These are phyloP conservation scores for Tolypocladium sp. DNA, from an alignment of 2,329 filamentous ascomycete genomes.

Conservation along the genomic window DNA sequence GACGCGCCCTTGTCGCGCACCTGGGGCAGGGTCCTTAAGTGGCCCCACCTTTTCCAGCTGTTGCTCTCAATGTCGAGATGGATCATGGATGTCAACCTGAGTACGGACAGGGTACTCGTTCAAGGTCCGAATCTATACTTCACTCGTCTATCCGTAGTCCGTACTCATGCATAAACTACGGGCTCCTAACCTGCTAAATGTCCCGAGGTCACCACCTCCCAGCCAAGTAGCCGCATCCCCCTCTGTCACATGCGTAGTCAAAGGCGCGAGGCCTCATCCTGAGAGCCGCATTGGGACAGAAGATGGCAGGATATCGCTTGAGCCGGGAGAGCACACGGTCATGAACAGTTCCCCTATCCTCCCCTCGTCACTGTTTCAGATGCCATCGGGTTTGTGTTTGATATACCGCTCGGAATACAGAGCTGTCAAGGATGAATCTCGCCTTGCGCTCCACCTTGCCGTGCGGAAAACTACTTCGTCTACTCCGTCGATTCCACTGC, in stretches of 20 bases:
- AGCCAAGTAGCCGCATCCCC: slow-evolving; percentile 18
- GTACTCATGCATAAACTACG: not conserved
- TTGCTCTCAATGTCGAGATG: not conserved
- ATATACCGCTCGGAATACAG: slow-evolving; percentile 70
- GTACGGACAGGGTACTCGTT: not conserved
- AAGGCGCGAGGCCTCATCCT: not conserved
- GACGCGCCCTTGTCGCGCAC: slow-evolving; percentile 18
- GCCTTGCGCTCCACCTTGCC: slow-evolving; percentile 70
- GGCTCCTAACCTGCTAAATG: slow-evolving; percentile 15
- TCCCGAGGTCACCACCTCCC: slow-evolving; percentile 33
- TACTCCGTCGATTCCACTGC: not conserved
- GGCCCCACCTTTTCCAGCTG: not conserved
- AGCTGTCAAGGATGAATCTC: slow-evolving; percentile 64
- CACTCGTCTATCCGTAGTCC: not conserved
- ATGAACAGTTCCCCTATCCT: slow-evolving; percentile 25
- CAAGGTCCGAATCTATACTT: not conserved
- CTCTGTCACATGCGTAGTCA: slow-evolving; percentile 8
- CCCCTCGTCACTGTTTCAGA: slow-evolving; percentile 18
- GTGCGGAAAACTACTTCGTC: slow-evolving; percentile 40
- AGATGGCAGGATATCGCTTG: slow-evolving; percentile 26
- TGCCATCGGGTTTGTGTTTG: slow-evolving; percentile 24
- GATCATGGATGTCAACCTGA: not conserved
- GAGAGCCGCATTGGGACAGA: slow-evolving; percentile 3
- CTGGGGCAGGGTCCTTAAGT: not conserved
- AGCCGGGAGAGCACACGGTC: slow-evolving; percentile 34